Base-by-base conservation (phyloP, 2,329 filamentous ascomycete species). In the Fusarium fracticaudum region DNA sequence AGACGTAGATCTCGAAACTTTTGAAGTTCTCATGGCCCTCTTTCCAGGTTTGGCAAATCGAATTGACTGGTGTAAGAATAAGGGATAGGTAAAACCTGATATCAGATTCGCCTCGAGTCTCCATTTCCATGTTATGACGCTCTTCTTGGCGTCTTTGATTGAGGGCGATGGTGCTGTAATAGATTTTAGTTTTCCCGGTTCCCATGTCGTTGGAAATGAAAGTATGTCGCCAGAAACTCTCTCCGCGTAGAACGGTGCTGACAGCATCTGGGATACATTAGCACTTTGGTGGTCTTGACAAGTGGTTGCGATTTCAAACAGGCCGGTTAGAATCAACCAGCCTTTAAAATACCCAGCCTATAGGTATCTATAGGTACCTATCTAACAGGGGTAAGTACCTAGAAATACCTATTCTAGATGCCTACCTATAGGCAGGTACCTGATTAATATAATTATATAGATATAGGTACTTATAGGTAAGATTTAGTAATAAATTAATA, bases 181-280 rank as follows among this genome's bases (percentile, higher is more conserved):
- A 45, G 1, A 26, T 10, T 26, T 20, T 14, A 0, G 44, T 45
- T 14, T 14, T 20, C 3, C 44, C 24, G 0, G 24, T 45, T 0
- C 44, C 24, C 5, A 26, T 20, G 24, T 20, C 44, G 24, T 20
- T 26, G 0, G 44, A 45, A 45, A 45, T 26, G 18, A 13, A 45
- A 4, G 44, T 14, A 45, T 45, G 44, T 26, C 44, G 24, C 17
- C 24, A 45, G 5, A 26, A 26, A 20, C 5, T 20, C 43, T 45
- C 43, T 45, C 43, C 11, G 4, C 24, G 43, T 20, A 4, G 43
- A 14, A 45, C 5, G 3, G 24, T 26, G 17, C 17, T 45, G 24
- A 45, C 43, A 45, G 43, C 24, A 26, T 45, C 43, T 45, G 43
- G 17, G 8, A 26, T 5, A 20, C 17, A 10, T 45, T 13, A 20